Conservation (phyloP, 495 filamentous ascomycete genomes). For the Podospora fimiseda region DNA sequence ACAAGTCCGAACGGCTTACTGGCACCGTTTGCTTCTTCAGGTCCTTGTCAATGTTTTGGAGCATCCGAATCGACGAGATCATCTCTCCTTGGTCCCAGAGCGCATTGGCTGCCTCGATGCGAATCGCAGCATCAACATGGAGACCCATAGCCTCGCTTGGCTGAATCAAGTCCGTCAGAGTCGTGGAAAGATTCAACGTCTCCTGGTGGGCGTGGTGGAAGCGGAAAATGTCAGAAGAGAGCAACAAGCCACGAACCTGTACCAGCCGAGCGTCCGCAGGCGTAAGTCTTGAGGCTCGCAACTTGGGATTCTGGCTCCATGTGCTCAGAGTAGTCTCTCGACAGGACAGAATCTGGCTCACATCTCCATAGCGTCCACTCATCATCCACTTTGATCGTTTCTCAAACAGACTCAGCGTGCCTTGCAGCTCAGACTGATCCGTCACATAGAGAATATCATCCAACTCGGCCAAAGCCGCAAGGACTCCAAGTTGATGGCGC, state of each 20-base stretch:
- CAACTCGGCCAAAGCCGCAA: conserved; percentile 75
- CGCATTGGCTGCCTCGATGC: conserved; percentile 76
- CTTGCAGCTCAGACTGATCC: conserved; percentile 53
- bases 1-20: conserved; percentile 69
- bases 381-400: conserved; percentile 70
- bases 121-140: conserved; percentile 65
- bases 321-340: conserved; percentile 76
- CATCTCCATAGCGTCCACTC: conserved; percentile 66
- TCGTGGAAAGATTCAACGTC: conserved; percentile 74
- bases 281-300: conserved; percentile 55
- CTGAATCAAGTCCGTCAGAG: conserved; percentile 64
- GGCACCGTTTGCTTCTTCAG: conserved; percentile 64
- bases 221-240: conserved; percentile 66
- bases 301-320: conserved; percentile 57
- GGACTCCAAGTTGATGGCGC: conserved; percentile 57
- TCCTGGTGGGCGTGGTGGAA: conserved; percentile 77
- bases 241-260: conserved; percentile 66
- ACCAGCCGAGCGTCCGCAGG: conserved; percentile 58
- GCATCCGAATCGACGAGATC: conserved; percentile 82
- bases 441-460: conserved; percentile 64
- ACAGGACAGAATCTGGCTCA: conserved; percentile 72
- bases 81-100: conserved; percentile 94
- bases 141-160: conserved; percentile 61
- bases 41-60: conserved; percentile 62
- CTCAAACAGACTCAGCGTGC: conserved; percentile 56